Base-by-base conservation (phyloP, 805 yeast genomes). In the Cyberlindnera mrakii region DNA sequence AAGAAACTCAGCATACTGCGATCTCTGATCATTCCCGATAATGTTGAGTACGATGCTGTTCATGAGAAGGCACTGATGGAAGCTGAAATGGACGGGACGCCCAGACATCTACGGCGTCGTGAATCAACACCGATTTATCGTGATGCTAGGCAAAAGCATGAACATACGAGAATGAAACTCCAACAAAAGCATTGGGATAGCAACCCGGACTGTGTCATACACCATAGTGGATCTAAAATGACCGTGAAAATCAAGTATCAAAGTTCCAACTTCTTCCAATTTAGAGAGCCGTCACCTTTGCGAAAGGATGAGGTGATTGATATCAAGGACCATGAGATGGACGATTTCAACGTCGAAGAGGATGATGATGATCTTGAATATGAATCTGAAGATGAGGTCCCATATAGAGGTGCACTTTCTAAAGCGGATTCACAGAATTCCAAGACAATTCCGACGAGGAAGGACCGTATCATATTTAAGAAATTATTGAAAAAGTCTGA, bases 321-420 rank as follows among this genome's bases (percentile, higher is more conserved):
- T 31, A 47, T 57, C 9, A 23, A 30, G 10, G 62, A 54, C 39
- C 52, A 56, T 40, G 55, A 50, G 30, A 33, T 40, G 20, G 58
- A 53, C 33, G 61, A 57, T 33, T 55, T 56, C 34, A 52, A 54
- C 31, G 52, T 53, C 14, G 41, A 50, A 34, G 60, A 49, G 19
- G 54, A 48, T 7, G 38, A 30, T 5, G 37, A 32, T 20, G 55
- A 48, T 14, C 45, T 46, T 13, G 49, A 40, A 6, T 35, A 35
- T 27, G 58, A 53, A 18, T 65, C 66, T n/a, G 66, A 68, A n/a
- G 60, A 67, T 37, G 83, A 81, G 42, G 54, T 79, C 25, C 93
- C 95, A 0, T 85, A 75, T 50, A 65, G 82, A 39, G 93, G 93
- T 0, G 72, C 84, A 0, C 62, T 85, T 16, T 61, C 71, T 16